Base-by-base conservation (phyloP, 179 eudicot genomes). In the Heliamphora pulchella region DNA sequence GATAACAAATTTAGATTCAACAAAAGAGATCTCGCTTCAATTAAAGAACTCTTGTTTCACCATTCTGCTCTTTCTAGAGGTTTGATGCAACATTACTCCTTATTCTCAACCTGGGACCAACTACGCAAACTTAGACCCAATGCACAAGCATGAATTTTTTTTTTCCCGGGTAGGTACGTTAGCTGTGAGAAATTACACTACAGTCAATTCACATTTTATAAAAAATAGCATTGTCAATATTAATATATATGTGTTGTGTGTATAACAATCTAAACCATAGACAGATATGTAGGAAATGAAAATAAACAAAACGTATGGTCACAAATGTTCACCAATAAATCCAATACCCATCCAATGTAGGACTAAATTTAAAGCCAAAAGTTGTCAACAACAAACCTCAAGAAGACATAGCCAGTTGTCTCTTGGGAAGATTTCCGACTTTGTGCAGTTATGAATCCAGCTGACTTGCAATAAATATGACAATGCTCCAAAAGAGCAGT, bases 401-500 rank as follows among this genome's bases (percentile, higher is more conserved):
- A 83, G 87, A 93, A 95, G 51, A 95, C 97, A 83, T 95, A 95
- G 71, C 98, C 98, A 18, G 98, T 93, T 47, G 90, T 86, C 86
- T 95, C 98, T 85, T 91, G 97, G 65, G 97, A 93, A 77, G 98
- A 90, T 81, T 93, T 95, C 85, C 98, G 85, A 87, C 97, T 91
- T 78, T 95, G 98, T 55, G 98, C 98, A 20, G 98, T 95, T 72
- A 95, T 88, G 76, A 85, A 95, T 20, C 98, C 98, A 69, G 91
- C 87, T 1, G 98, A 86, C 81, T 93, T 93, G 97, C 98, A 93
- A 84, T 95, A 94, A 79, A 93, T 93, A 81, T 95, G 98, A 79
- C 98, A 95, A 86, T 95, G 98, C 86, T 95, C 98, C 89, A 95
- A 80, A 61, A 95, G 85, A 57, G 98, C 93, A 58, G 98, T 95